Evolutionary conservation across 2,329 filamentous ascomycete species (phyloP), one percentile per base, ranked within the genome.

Genomic region (Didymella keratinophila): DNA sequence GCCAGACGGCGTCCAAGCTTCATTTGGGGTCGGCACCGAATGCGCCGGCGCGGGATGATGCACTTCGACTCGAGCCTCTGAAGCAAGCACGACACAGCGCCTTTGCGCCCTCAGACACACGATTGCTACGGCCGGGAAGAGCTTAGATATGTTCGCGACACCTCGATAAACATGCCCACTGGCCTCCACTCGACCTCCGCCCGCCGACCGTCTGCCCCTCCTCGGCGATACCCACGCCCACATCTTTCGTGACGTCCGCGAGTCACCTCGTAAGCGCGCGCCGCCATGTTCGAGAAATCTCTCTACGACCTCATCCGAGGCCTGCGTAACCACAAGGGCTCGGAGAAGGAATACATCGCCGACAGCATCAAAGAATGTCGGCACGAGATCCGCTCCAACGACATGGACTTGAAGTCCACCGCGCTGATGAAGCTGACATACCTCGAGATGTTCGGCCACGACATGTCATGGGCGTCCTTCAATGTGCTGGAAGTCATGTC

Each of bases 381-480:
- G 70, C 84, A 88, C 73, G 95, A 99, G 79, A 92, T 98, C 75
- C 90, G 89, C 75, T 90, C 91, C 68, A 90, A 94, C 80, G 95
- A 99, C 78, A 95, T 97, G 90, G 93, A 98, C 80, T 86, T 97
- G 79, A 99, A 99, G 83, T 93, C 95, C 20, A 98, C 93, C 32
- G 95, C 95, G 44, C 84, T 99, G 52, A 83, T 99, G 72, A 99
- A 99, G 82, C 86, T 99, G 69, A 89, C 97, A 52, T 99, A 99
- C 77, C 87, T 99, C 66, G 95, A 99, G 77, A 99, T 99, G 95
- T 93, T 98, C 68, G 95, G 95, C 14, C 91, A 98, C 76, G 95
- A 98, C 79, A 99, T 99, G 95, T 97, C 94, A 3, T 99, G 95
- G 95, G 95, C 95, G 4, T 93, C 93, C 12, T 99, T 99, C 80